phyloP scores from a whole-genome alignment of 306 rosid species.

The Astragalus glycyphyllos region DNA sequence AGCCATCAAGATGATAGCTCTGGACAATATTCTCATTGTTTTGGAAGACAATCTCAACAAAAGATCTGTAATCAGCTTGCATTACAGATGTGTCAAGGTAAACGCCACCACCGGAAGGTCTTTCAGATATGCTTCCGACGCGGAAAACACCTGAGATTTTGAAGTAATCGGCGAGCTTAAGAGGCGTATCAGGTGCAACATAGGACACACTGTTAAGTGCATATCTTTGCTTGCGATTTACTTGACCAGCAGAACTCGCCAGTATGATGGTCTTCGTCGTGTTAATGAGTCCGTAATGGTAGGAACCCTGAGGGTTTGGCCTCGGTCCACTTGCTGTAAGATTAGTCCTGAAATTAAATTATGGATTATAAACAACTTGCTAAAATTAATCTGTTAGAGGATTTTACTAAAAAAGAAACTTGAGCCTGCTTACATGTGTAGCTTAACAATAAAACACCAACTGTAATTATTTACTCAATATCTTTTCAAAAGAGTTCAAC shows the following conservation, averaged over 20 bases:
- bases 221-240: conserved; percentile 82
- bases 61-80: conserved; percentile 82
- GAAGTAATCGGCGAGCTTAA: conserved; percentile 91
- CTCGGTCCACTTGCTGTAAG: conserved; percentile 99
- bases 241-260: conserved; percentile 73
- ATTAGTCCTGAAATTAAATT: conserved; percentile 71
- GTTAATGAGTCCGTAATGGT: conserved; percentile 86
- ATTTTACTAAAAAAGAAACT: too few species aligned
- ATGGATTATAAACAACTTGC: not conserved
- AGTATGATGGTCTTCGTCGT: conserved; percentile 71
- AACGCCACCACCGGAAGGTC: conserved; percentile 85
- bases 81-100: conserved; percentile 88
- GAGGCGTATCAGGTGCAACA: conserved; percentile 87
- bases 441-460: too few species aligned
- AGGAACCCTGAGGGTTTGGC: conserved; percentile 98
- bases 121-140: conserved; percentile 76
- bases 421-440: too few species aligned
- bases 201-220: conserved; percentile 90
- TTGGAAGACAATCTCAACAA: conserved; percentile 87
- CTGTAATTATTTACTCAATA: too few species aligned
- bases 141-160: conserved; percentile 80
- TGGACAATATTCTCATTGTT: conserved; percentile 83
- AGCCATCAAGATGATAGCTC: conserved; percentile 93
- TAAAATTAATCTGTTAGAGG: too few species aligned
- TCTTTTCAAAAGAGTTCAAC: too few species aligned